Base-by-base conservation (phyloP, 164 flowering plant species). In the Chimonanthus praecox region DNA sequence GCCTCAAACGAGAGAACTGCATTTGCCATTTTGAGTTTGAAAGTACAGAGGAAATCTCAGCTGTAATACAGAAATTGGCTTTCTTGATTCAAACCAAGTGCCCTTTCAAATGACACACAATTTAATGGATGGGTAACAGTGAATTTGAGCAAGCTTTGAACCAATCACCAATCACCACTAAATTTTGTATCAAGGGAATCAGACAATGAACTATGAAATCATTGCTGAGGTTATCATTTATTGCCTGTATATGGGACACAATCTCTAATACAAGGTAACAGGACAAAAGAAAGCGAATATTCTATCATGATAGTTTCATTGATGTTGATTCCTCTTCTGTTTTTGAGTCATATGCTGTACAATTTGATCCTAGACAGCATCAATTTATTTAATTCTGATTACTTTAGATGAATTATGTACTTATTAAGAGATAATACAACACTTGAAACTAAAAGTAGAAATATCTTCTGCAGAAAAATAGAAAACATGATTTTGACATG, bases 1-100 rank as follows among this genome's bases (percentile, higher is more conserved):
- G 66, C 65, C 49, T 73, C 72, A 13, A 72, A 71, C 9, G 66
- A 63, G 66, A 63, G 9, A 8, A 63, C 44, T 2, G 13, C 16
- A 20, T 63, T 63, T 4, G 45, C 66, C 66, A 63, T 63, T 44
- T 63, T 33, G 21, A 54, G 16, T 2, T 54, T 43, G 45, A 21
- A 44, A 63, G 11, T 2, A 63, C 33, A 8, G 5, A 63, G 21
- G 66, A 2, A 33, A 8, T 63, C 46, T 21, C 21, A 20, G 66
- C 9, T 63, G 66, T 20, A 21, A 7, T 33, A 8, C 10, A 18
- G 15, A 11, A 63, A 7, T 63, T 63, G 7, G 21, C 18, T 63
- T 18, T 20, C 11, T 63, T 10, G 44, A 20, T 7, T n/a, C 5
- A 54, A 15, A 54, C 21, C 9, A 11, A 21, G 44, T 18, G 44